Percentiles rank a stretch among this genome's conserved stretches.
Conservation (phyloP, 2,329 filamentous ascomycete genomes). For the Diaporthe sp. region DNA sequence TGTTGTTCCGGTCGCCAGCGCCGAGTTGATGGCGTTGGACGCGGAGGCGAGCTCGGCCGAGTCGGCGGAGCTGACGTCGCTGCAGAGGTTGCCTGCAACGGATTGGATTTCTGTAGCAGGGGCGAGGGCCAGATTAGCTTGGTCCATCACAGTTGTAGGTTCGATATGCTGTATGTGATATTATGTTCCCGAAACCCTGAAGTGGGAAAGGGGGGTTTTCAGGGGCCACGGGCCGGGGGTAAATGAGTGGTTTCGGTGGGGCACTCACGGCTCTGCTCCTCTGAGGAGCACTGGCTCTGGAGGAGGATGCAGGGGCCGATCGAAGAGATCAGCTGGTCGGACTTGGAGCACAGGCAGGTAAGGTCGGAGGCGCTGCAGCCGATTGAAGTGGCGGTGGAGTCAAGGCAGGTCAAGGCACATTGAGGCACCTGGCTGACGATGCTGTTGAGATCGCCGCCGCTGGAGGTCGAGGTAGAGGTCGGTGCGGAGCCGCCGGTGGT, state of each 20-base stretch:
- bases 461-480: slow-evolving; percentile 27
- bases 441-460: slow-evolving; percentile 40
- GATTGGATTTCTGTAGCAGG: slow-evolving; percentile 26
- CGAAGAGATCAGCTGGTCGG: slow-evolving; percentile 36
- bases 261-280: slow-evolving; percentile 36
- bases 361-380: slow-evolving; percentile 45
- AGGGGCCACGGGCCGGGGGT: not conserved
- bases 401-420: slow-evolving; percentile 46
- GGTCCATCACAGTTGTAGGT: not conserved
- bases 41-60: slow-evolving; percentile 37
- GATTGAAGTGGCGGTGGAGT: slow-evolving; percentile 40
- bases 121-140: not conserved
- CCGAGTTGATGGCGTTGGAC: slow-evolving; percentile 35
- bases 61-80: slow-evolving; percentile 27
- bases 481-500: slow-evolving; percentile 30
- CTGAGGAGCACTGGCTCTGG: slow-evolving; percentile 28
- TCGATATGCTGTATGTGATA: not conserved
- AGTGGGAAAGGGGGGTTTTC: not conserved
- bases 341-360: slow-evolving; percentile 45
- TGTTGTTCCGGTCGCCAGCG: slow-evolving; percentile 28
- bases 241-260: not conserved
- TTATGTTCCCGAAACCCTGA: not conserved
- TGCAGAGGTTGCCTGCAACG: slow-evolving; percentile 34
- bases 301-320: slow-evolving; percentile 43
- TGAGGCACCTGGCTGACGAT: slow-evolving; percentile 45